Evolutionary conservation across 345 rosid genomes (phyloP).

Genomic region (Xanthoceras sorbifolium): DNA sequence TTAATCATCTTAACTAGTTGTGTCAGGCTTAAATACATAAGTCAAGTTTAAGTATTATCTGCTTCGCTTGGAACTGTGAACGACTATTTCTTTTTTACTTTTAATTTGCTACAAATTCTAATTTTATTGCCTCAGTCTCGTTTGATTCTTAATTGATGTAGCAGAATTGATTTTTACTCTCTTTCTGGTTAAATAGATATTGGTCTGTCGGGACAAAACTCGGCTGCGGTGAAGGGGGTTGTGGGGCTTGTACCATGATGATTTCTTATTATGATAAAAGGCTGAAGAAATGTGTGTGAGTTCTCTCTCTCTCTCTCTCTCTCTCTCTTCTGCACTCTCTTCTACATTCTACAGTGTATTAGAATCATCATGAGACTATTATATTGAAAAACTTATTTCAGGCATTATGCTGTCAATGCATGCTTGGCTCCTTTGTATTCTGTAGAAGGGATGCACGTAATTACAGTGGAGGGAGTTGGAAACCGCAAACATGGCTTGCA

Average conservation of each 20-base stretch:
- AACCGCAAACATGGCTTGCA: slow-evolving; percentile 77
- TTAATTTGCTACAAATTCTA: not conserved
- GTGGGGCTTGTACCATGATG: slow-evolving; percentile 98
- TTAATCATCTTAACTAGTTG: too few species aligned
- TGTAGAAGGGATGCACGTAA: slow-evolving; percentile 94
- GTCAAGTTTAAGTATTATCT: too few species aligned
- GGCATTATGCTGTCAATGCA: slow-evolving; percentile 95
- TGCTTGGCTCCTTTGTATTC: slow-evolving; percentile 95
- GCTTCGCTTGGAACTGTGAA: not conserved
- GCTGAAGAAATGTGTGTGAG: slow-evolving; percentile 78
- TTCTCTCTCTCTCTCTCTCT: slow-evolving; percentile 29
- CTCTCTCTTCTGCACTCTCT: too few species aligned
- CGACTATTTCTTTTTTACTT: not conserved
- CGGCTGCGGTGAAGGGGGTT: slow-evolving; percentile 99
- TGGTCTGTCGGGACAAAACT: slow-evolving; percentile 91
- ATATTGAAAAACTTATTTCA: slow-evolving; percentile 28
- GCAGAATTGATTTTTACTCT: slow-evolving; percentile 8
- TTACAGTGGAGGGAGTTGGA: slow-evolving; percentile 92
- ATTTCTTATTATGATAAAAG: slow-evolving; percentile 60
- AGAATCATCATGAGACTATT: not conserved
- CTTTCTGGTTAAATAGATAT: slow-evolving; percentile 41
- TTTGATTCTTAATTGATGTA: not conserved
- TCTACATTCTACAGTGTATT: slow-evolving; percentile 6
- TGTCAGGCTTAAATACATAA: too few species aligned
- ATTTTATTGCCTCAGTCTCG: not conserved